A percentile compares a stretch with the other conserved stretches of the same genome.
phyloP scores from a whole-genome alignment of 106 monocot species.

The Allium fistulosum region DNA sequence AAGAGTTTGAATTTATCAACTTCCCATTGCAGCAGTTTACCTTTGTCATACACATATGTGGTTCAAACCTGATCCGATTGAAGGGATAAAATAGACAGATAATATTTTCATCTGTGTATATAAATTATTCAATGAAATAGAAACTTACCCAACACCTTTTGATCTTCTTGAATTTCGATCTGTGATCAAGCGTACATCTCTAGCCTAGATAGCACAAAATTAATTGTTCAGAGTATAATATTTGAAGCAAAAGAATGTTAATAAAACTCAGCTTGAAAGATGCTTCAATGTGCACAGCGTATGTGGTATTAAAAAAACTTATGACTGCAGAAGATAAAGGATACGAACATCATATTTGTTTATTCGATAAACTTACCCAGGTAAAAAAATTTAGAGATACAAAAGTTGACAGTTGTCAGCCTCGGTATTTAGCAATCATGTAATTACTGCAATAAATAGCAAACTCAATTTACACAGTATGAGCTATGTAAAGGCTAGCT shows the following conservation, averaged over 20 bases:
- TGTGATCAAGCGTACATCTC: conserved; percentile 85
- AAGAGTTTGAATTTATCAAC: too few species aligned
- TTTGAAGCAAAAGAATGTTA: conserved; percentile 5
- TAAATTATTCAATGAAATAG: not conserved
- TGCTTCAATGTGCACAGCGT: too few species aligned
- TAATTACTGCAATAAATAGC: conserved; percentile 43
- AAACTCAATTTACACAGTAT: conserved; percentile 35
- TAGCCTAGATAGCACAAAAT: conserved; percentile 38
- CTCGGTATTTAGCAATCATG: conserved; percentile 33
- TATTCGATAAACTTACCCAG: conserved; percentile 30
- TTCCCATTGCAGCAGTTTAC: too few species aligned
- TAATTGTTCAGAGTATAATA: not conserved
- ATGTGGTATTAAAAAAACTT: too few species aligned
- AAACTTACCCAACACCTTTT: conserved; percentile 85
- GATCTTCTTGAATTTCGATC: conserved; percentile 83
- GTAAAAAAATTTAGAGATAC: conserved; percentile 44
- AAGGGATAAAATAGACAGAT: too few species aligned
- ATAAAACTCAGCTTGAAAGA: too few species aligned
- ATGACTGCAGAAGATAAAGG: not conserved
- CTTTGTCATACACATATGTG: too few species aligned
- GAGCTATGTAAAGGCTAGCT: not conserved
- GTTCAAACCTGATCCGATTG: too few species aligned
- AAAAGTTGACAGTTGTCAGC: conserved; percentile 31
- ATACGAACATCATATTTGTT: not conserved
- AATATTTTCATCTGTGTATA: not conserved